Evolutionary conservation across 2,329 filamentous ascomycete species (phyloP), one percentile per base, ranked within the genome.

Genomic region (Allantophomopsis lycopodina): DNA sequence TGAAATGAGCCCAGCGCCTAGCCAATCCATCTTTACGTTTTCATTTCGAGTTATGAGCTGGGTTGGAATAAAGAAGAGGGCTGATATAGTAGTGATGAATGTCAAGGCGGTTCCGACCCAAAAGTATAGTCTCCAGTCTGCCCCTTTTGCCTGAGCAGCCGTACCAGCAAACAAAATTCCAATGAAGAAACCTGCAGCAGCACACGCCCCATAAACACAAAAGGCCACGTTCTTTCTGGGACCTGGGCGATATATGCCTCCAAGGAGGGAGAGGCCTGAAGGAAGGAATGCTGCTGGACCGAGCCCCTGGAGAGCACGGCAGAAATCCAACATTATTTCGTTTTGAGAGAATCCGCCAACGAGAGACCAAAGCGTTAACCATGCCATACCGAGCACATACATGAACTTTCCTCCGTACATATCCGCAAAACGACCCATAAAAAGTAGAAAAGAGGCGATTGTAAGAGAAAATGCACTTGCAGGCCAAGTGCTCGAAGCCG

Each of bases 251-350:
- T 84, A 83, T 2, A 65, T 69, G 36, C 66, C 73, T 2, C 77
- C 77, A 1, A 83, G 59, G 10, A 83, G 62, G 60, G 78, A 78
- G 41, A 86, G 69, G 1, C 78, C 73, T 1, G 76, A 73, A 0
- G 80, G 79, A 12, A 86, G 56, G 44, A 83, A 84, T 0, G 82
- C 80, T 1, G 82, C 79, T 2, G 79, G 69, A 1, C 81, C 83
- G 8, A 89, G 59, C 0, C 83, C 83, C 56, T 86, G 81, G 34
- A 87, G 60, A 7, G 82, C 82, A 39, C 83, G 77, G 52, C 77
- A 83, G 40, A 81, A 64, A 47, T 85, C 79, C 44, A 88, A 65
- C 76, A 86, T 83, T 38, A 74, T 56, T 43, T 77, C 69, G 57
- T 73, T 79, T 40, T 64, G 61, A 42, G 76, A 78, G 59, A 88